These are phyloP conservation scores for Rhynchospora breviuscula DNA, from an alignment of 176 grass and related monocot genomes.

Conservation along the genomic window DNA sequence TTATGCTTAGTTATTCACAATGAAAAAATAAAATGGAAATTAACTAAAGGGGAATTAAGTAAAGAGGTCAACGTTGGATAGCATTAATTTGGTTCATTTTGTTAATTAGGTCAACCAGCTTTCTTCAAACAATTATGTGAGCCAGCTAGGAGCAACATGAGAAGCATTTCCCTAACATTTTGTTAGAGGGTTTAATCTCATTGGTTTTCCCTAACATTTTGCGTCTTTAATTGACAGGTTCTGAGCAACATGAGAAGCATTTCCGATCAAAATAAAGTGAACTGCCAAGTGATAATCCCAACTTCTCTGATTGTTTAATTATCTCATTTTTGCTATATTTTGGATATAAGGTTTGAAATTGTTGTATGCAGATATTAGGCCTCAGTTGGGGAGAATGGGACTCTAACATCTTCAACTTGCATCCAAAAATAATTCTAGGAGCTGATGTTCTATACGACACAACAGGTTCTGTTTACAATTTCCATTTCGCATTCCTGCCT, in stretches of 20 bases:
- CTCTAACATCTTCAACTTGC: conserved; percentile 45
- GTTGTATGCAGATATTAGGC: conserved; percentile 49
- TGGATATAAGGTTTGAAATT: neutral
- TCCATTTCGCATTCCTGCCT: neutral
- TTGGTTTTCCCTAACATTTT: neutral
- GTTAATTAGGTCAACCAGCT: neutral
- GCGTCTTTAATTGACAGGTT: conserved; percentile 37
- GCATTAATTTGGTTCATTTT: neutral
- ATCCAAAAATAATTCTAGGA: conserved; percentile 73
- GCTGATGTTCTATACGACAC: conserved; percentile 78
- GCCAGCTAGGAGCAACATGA: no score
- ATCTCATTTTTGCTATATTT: neutral
- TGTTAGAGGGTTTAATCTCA: neutral
- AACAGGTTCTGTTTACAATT: conserved; percentile 36
- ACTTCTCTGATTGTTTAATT: neutral
- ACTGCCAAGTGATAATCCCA: conserved; percentile 39
- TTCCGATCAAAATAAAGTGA: conserved; percentile 48
- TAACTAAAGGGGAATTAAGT: neutral
- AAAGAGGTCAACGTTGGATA: neutral
- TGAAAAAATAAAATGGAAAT: neutral
- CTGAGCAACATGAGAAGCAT: conserved; percentile 63
- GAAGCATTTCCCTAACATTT: no score
- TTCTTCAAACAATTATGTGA: neutral
- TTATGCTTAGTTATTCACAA: neutral
- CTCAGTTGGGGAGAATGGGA: conserved; percentile 88